Evolutionary conservation across 495 filamentous ascomycete genomes (phyloP), one percentile per base, ranked within the genome.

Genomic region (Penicillium soppii): DNA sequence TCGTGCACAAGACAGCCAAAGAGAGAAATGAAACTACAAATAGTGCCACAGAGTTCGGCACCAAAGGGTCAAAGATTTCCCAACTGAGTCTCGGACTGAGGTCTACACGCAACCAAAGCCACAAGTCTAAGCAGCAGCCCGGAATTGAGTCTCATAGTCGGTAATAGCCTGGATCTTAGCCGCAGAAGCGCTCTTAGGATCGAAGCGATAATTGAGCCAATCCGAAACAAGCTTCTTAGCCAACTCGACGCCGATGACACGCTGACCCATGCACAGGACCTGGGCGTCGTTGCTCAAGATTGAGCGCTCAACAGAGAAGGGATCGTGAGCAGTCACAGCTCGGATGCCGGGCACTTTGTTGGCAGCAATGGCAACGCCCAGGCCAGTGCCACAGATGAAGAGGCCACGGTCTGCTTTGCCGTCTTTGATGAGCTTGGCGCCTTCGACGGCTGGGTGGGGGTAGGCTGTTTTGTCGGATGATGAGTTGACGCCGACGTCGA

Each of bases 261-360:
- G 75, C 75, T 95, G 87, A 2, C 90, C 90, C 79, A 95, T 86
- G 71, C 90, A 95, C 22, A 95, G 79, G 30, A 95, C 89, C 69
- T 95, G 90, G 20, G 88, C 88, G 69, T 95, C 84, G 70, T 92
- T 92, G 73, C 86, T 90, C 59, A 91, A 70, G 13, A 92, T 82
- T 12, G 86, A 84, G 39, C 89, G 75, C 78, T 95, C 89, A 35
- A 95, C 89, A 39, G 80, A 85, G 74, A 90, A 94, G 45, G 82
- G 83, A 69, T 95, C 90, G 71, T 95, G 89, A 7, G 90, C 90
- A 26, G 89, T 95, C 27, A 95, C 90, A 16, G 90, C 90, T 35
- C 90, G 78, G 54, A 95, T 84, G 15, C 89, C 89, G 46, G 84
- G 87, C 47, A 92, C 87, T 68, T 92, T 92, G 76, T 95, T 95